Conservation (phyloP, 2,329 filamentous ascomycete genomes). For the Xylaria sp. region DNA sequence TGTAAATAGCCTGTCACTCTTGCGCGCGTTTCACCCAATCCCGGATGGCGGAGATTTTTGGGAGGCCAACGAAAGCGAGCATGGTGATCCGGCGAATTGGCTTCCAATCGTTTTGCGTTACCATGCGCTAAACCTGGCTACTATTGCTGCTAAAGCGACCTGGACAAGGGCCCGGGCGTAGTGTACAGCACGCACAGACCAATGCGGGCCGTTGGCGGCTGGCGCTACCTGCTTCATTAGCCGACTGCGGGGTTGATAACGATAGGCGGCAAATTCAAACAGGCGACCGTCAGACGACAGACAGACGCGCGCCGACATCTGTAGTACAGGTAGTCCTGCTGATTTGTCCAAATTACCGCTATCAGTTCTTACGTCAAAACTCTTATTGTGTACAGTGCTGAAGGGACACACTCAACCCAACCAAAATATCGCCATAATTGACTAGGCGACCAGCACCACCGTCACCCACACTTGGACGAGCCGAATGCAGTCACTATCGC, state of each 20-base stretch:
- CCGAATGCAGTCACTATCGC: background rate
- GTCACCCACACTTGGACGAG: slow-evolving; percentile 4
- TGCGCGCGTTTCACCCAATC: slow-evolving; percentile 28
- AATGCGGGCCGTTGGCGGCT: slow-evolving; percentile 34
- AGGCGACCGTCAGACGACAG: slow-evolving; percentile 37
- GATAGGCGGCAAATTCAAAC: slow-evolving; percentile 34
- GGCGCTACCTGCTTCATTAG: slow-evolving; percentile 18
- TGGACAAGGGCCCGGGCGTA: background rate
- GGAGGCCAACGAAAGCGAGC: slow-evolving; percentile 27
- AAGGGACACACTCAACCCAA: background rate
- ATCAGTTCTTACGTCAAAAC: slow-evolving; percentile 23
- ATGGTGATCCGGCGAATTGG: slow-evolving; percentile 34
- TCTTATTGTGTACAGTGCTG: slow-evolving; percentile 19
- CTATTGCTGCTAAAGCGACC: background rate
- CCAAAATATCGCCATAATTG: background rate
- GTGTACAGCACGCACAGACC: slow-evolving; percentile 19
- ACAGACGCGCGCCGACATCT: slow-evolving; percentile 24
- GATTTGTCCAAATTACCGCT: slow-evolving; percentile 41
- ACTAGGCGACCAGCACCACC: background rate
- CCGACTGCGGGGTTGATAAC: slow-evolving; percentile 29
- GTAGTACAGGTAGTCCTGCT: slow-evolving; percentile 29
- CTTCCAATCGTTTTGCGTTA: slow-evolving; percentile 32
- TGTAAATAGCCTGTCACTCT: slow-evolving; percentile 28
- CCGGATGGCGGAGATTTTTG: slow-evolving; percentile 31
- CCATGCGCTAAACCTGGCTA: slow-evolving; percentile 6